Conservation (phyloP, 352 stramenopile species). For the Peronospora belbahrii region DNA sequence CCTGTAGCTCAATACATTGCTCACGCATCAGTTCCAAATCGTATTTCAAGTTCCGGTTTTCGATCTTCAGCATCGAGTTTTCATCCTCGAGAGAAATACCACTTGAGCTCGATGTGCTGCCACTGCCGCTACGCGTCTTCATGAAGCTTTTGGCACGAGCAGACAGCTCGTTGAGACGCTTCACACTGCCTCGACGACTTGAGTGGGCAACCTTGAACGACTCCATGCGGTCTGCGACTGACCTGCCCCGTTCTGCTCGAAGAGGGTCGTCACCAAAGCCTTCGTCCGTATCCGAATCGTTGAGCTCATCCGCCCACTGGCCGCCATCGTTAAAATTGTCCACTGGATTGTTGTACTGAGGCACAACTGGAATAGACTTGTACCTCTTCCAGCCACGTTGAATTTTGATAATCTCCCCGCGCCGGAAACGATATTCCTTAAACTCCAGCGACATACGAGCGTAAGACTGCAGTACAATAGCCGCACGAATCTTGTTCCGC, state of each 20-base stretch:
- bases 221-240: conserved; percentile 57
- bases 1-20: conserved; percentile 82
- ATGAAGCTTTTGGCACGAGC: conserved; percentile 65
- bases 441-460: conserved; percentile 68
- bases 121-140: conserved; percentile 49
- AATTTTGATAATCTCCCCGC: conserved; percentile 61
- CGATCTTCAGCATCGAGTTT: conserved; percentile 82
- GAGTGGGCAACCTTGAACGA: conserved; percentile 42
- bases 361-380: conserved; percentile 27
- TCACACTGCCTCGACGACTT: conserved; percentile 43
- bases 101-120: conserved; percentile 57
- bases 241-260: conserved; percentile 31
- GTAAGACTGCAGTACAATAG: conserved; percentile 77
- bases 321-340: conserved; percentile 34
- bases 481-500: conserved; percentile 51
- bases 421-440: conserved; percentile 63
- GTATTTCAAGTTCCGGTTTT: conserved; percentile 85
- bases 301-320: conserved; percentile 42
- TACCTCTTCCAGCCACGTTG: conserved; percentile 61
- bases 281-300: conserved; percentile 45
- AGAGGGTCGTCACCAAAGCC: conserved; percentile 43
- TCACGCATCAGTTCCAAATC: conserved; percentile 84
- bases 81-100: conserved; percentile 74
- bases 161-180: conserved; percentile 69
- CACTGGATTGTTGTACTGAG: conserved; percentile 22